A percentile compares a stretch with the other conserved stretches of the same genome.
phyloP scores from a whole-genome alignment of 176 grass and related monocot genomes.

The Juncus effusus region DNA sequence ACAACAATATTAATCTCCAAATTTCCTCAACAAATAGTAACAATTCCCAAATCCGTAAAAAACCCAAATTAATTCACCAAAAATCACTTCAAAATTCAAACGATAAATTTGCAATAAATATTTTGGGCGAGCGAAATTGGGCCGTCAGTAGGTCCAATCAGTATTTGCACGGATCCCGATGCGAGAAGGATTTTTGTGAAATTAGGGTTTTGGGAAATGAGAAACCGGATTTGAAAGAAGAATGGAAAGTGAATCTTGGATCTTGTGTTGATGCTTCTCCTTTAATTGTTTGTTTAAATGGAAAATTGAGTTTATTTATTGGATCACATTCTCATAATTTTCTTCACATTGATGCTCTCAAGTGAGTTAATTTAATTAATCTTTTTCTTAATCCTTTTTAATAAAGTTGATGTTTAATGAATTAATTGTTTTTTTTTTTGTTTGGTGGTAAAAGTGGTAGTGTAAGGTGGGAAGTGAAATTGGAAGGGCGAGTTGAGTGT shows the following conservation, averaged over 20 bases:
- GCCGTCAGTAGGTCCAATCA: conserved; percentile 55
- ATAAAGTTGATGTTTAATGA: neutral
- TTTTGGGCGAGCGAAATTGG: conserved; percentile 38
- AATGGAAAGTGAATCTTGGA: conserved; percentile 65
- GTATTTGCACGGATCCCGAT: conserved; percentile 40
- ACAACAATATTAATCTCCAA: neutral
- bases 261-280: conserved; percentile 98
- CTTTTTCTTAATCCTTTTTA: conserved; percentile 7
- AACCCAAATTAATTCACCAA: conserved; percentile 16
- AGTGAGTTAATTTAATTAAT: conserved; percentile 38
- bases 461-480: conserved; percentile 64
- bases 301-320: conserved; percentile 64
- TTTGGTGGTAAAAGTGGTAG: conserved; percentile 44
- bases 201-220: conserved; percentile 28
- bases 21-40: conserved; percentile 8
- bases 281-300: conserved; percentile 64
- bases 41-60: neutral
- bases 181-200: conserved; percentile 32
- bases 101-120: conserved; percentile 35
- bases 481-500: conserved; percentile 78
- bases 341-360: conserved; percentile 65
- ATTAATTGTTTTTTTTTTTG: conserved; percentile 14
- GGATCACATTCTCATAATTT: conserved; percentile 82
- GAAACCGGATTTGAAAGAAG: conserved; percentile 39
- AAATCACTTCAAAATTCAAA: conserved; percentile 18